These are phyloP conservation scores for Tetrahymena borealis DNA, from an alignment of 73 alveolate genomes.

Conservation along the genomic window DNA sequence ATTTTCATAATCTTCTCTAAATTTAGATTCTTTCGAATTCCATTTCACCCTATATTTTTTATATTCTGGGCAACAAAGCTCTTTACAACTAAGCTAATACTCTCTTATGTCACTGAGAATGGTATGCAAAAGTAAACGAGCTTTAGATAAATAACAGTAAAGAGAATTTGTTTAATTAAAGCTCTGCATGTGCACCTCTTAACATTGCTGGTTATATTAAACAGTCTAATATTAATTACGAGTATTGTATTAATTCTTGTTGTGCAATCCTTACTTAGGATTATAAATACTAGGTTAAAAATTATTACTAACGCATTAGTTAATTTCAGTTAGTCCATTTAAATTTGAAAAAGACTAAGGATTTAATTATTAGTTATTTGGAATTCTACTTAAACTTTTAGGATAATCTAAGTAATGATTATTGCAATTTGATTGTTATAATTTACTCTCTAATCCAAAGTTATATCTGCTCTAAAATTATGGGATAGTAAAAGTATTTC, in stretches of 20 bases:
- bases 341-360: background rate
- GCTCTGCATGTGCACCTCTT: no score
- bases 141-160: background rate
- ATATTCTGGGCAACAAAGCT: background rate
- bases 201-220: no score
- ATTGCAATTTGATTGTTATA: no score
- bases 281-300: no score
- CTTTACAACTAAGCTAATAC: background rate
- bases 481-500: no score
- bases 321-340: background rate
- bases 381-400: background rate
- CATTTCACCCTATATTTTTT: background rate
- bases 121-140: background rate
- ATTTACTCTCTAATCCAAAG: no score
- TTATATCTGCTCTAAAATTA: no score
- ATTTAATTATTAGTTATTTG: background rate
- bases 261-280: no score
- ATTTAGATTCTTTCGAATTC: background rate
- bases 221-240: background rate
- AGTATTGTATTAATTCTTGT: background rate
- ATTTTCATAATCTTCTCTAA: background rate
- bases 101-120: background rate
- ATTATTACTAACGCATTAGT: background rate
- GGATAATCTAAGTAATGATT: background rate
- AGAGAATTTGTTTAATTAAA: no score